A percentile compares a stretch with the other conserved stretches of the same genome.
phyloP scores from a whole-genome alignment of 805 yeast genomes.

The Wickerhamomyces sydowiorum region DNA sequence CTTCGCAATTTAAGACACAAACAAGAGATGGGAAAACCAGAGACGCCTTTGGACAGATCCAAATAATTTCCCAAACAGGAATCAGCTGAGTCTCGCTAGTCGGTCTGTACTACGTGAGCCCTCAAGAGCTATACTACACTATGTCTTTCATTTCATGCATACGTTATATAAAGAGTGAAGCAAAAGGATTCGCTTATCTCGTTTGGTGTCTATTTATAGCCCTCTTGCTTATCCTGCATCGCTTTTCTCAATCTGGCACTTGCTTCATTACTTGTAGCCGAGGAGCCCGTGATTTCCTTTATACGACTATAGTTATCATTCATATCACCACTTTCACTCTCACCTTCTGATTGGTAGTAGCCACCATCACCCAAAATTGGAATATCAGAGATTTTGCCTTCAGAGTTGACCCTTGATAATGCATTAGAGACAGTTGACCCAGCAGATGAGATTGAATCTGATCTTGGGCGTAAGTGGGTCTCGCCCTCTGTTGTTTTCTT shows the following conservation, averaged over 20 bases:
- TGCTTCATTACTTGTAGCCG: constrained; percentile 4
- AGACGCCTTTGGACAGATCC: too few relatives aligned
- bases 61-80: too few relatives aligned
- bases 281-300: not conserved
- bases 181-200: too few relatives aligned
- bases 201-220: not conserved
- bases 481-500: constrained; percentile 16
- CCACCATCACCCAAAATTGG: constrained; percentile 44
- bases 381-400: constrained; percentile 54
- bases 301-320: constrained; percentile 1
- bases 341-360: constrained; percentile 4
- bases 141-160: too few relatives aligned
- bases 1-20: too few relatives aligned
- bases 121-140: too few relatives aligned
- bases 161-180: too few relatives aligned
- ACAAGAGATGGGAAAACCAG: too few relatives aligned
- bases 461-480: constrained; percentile 8
- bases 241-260: constrained; percentile 9
- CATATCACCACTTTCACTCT: not conserved
- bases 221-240: constrained; percentile 1
- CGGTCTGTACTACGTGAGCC: too few relatives aligned
- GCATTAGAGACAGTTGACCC: constrained; percentile 47
- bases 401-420: constrained; percentile 55
- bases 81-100: too few relatives aligned
- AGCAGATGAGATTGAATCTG: constrained; percentile 6